Base-by-base conservation (phyloP, 176 grass and related monocot species). In the Oryza glaberrima region DNA sequence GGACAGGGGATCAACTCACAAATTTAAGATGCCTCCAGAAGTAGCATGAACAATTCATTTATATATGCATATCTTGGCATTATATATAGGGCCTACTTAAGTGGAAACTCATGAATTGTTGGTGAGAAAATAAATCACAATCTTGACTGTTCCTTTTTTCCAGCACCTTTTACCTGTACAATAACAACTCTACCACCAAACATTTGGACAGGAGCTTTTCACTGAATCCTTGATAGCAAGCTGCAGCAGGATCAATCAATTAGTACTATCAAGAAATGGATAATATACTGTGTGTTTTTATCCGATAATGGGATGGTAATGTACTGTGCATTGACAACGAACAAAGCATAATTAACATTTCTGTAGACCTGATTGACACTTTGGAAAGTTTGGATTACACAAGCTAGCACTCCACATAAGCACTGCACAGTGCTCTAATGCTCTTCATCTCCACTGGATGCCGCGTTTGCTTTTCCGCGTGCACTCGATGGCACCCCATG, bases 361-460 rank as follows among this genome's bases (percentile, higher is more conserved):
- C 54, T 58, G 54, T 58, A 58, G 54, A 58, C 54, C 54, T 58
- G 76, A 65, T 56, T 74, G 69, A 43, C 77, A 81, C 34, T 28
- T 79, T n/a, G 77, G 70, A 81, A 56, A 56, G 60, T 81, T 58
- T 77, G 68, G 68, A 67, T 15, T 75, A 40, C 65, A 49, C 47
- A 32, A 44, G 10, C 58, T 63, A 63, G 0, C 12, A 20, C 51
- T 17, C 44, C 68, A 78, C 46, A 22, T 41, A 83, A 44, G 49
- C 2, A 22, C 4, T 11, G 49, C 2, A 22, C 23, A 15, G 65
- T 78, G 76, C 60, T 85, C 67, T 38, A 15, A 64, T 49, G 74
- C 4, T 47, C 54, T 65, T 66, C 80, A 4, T 47, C 54, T 65
- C 75, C 80, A 4, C 51, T 35, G 5, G 64, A 77, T 51, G 35